Conservation (phyloP, 208 protist genomes). For the Angomonas deanei region DNA sequence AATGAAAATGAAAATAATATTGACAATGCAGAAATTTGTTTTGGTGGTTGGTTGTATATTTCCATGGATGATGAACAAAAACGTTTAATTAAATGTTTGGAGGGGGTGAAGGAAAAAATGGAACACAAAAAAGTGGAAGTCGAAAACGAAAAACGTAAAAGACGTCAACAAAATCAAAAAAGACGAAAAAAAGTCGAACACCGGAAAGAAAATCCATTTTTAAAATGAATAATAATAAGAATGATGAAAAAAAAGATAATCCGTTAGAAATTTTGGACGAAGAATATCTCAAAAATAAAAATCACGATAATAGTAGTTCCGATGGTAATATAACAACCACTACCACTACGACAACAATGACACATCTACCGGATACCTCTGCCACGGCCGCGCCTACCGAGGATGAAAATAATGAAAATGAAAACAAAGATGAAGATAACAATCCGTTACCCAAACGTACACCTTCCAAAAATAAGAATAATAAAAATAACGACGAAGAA, state of each 20-base stretch:
- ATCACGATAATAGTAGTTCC: constrained; percentile 6
- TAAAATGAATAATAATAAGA: background rate
- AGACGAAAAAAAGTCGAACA: background rate
- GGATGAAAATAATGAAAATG: background rate
- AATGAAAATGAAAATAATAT: constrained; percentile 4
- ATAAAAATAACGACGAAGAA: background rate
- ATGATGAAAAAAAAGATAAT: background rate
- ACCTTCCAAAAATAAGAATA: background rate
- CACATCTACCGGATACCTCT: background rate
- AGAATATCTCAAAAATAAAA: background rate
- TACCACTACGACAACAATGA: background rate
- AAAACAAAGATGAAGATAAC: background rate
- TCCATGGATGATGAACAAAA: constrained; percentile 59
- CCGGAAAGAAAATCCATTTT: no score
- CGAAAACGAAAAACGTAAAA: background rate
- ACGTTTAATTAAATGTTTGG: constrained; percentile 31
- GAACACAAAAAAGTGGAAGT: background rate
- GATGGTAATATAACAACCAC: constrained; percentile 3
- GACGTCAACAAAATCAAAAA: background rate
- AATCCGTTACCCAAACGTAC: no score
- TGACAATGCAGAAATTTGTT: constrained; percentile 50
- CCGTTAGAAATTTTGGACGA: background rate
- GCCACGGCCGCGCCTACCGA: no score
- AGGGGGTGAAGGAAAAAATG: background rate
- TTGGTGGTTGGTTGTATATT: constrained; percentile 56